Evolutionary conservation across 2,329 filamentous ascomycete genomes (phyloP).

Genomic region (Talaromyces funiculosus): DNA sequence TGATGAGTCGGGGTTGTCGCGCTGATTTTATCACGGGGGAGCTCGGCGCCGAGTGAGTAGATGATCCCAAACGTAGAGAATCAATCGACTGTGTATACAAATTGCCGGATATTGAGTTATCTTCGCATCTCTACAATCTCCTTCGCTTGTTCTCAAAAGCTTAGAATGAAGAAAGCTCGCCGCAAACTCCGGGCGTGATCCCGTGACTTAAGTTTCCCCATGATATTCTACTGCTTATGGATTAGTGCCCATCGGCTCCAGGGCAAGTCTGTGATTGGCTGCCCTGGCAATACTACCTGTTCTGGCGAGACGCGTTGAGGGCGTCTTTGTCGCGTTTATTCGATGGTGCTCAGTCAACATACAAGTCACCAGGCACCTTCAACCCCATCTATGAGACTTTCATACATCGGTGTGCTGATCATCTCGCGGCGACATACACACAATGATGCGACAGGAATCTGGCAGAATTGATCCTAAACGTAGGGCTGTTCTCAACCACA

Average conservation of each 20-base stretch:
- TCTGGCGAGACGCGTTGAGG: constrained; percentile 3
- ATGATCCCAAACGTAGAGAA: neutral
- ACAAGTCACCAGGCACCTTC: neutral
- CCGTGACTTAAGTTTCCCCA: neutral
- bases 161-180: neutral
- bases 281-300: constrained; percentile 9
- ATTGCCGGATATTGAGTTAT: neutral
- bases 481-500: constrained; percentile 68
- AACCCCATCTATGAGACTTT: neutral
- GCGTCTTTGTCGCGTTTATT: constrained; percentile 9
- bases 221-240: neutral
- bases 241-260: neutral
- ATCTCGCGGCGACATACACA: constrained; percentile 11
- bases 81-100: neutral
- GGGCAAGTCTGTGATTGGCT: constrained; percentile 2
- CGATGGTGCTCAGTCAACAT: neutral
- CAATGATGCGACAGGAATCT: constrained; percentile 42
- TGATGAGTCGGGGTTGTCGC: neutral
- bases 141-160: neutral
- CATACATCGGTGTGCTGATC: neutral
- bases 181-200: neutral
- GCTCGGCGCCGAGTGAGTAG: neutral
- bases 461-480: constrained; percentile 58
- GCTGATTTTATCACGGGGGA: neutral
- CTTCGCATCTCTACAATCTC: neutral